phyloP scores from a whole-genome alignment of 495 filamentous ascomycete species.

The Entonaema liquescens region DNA sequence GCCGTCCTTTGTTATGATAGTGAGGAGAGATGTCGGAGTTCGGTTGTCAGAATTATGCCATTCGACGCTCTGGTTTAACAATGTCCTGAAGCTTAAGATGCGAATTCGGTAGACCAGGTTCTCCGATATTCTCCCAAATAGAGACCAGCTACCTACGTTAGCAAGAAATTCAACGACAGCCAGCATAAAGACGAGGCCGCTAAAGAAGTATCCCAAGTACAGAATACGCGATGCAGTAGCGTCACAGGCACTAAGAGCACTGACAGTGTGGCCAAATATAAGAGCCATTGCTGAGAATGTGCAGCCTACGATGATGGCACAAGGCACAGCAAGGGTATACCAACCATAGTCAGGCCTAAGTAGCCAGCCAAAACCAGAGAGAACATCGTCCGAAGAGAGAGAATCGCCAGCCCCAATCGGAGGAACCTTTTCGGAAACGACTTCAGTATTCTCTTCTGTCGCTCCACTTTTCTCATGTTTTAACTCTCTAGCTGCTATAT shows the following conservation, averaged over 20 bases:
- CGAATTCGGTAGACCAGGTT: conserved; percentile 61
- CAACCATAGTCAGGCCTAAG: conserved; percentile 25
- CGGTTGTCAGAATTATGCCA: conserved; percentile 63
- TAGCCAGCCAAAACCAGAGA: conserved; percentile 9
- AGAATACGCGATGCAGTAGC: conserved; percentile 18
- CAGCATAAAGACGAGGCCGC: conserved; percentile 65
- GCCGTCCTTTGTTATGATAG: conserved; percentile 61
- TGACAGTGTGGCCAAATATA: conserved; percentile 56
- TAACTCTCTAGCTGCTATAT: conserved; percentile 10
- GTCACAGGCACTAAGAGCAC: conserved; percentile 23
- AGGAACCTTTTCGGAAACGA: not conserved
- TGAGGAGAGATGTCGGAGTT: conserved; percentile 56
- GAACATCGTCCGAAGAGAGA: not conserved
- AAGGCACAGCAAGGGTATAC: conserved; percentile 17
- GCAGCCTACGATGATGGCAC: conserved; percentile 49
- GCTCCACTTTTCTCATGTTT: not conserved
- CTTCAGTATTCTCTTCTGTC: not conserved
- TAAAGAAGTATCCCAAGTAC: conserved; percentile 55
- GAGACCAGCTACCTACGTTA: conserved; percentile 59
- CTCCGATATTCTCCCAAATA: conserved; percentile 62
- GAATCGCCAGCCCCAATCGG: not conserved
- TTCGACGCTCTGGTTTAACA: conserved; percentile 63
- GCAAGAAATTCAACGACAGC: conserved; percentile 63
- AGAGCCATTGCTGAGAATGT: conserved; percentile 53
- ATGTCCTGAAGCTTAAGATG: conserved; percentile 59